A percentile compares a stretch with the other conserved stretches of the same genome.
Evolutionary conservation across 75 land plant genomes (phyloP).

Genomic region (Pinus albicaulis): DNA sequence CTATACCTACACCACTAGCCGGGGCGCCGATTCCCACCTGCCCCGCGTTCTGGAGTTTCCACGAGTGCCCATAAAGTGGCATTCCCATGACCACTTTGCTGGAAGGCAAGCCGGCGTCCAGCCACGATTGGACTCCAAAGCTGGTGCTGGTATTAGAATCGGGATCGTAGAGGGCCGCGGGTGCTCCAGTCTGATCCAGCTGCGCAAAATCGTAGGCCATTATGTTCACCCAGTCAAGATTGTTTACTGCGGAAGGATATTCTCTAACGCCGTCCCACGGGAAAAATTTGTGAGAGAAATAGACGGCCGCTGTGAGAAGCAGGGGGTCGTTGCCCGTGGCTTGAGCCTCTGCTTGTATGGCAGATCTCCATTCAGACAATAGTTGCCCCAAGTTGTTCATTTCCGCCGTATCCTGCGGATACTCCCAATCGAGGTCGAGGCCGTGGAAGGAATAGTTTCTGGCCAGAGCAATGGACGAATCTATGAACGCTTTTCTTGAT

Average conservation of each 20-base stretch:
- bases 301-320: constrained; percentile 36
- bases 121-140: constrained; percentile 59
- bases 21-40: constrained; percentile 47
- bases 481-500: constrained; percentile 28
- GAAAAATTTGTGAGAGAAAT: background rate
- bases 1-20: constrained; percentile 24
- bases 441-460: constrained; percentile 59
- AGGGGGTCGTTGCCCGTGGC: constrained; percentile 10
- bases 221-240: constrained; percentile 49
- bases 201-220: constrained; percentile 70
- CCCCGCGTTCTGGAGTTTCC: constrained; percentile 38
- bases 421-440: constrained; percentile 81
- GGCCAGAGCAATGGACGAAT: constrained; percentile 40
- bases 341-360: constrained; percentile 2
- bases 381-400: constrained; percentile 20
- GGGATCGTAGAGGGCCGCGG: constrained; percentile 47
- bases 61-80: constrained; percentile 57
- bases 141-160: constrained; percentile 25
- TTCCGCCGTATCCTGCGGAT: background rate
- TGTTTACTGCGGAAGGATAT: constrained; percentile 31
- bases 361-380: constrained; percentile 33
- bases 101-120: constrained; percentile 35
- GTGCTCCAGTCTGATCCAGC: constrained; percentile 39
- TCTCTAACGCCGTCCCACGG: background rate
- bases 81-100: constrained; percentile 52